phyloP scores from a whole-genome alignment of 148 eudicot species.

The Euryodendron excelsum region DNA sequence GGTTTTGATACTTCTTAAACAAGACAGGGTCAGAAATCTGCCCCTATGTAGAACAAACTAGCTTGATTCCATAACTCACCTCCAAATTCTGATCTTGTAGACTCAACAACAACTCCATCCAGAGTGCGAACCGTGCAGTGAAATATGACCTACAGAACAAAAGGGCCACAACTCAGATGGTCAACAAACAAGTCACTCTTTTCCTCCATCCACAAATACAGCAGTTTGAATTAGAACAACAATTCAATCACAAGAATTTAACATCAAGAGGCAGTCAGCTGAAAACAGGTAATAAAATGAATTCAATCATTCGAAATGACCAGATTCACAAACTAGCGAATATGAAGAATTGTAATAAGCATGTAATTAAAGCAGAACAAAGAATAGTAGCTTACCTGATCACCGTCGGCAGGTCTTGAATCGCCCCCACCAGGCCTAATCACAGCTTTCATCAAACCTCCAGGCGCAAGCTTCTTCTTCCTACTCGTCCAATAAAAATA shows the following conservation, averaged over 20 bases:
- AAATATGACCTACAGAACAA: slow-evolving; percentile 49
- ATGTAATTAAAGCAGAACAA: too few species aligned
- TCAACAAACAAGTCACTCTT: not conserved
- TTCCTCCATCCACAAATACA: not conserved
- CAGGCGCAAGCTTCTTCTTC: slow-evolving; percentile 77
- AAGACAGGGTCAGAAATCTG: not conserved
- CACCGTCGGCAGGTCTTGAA: slow-evolving; percentile 71
- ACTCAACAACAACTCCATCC: slow-evolving; percentile 76
- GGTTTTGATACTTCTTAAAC: not conserved
- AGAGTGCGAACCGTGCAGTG: slow-evolving; percentile 86
- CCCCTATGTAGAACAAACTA: not conserved
- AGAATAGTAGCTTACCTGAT: slow-evolving; percentile 59
- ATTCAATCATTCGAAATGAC: too few species aligned
- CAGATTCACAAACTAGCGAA: too few species aligned
- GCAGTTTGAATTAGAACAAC: not conserved
- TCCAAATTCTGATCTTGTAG: slow-evolving; percentile 70
- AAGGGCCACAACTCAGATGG: not conserved
- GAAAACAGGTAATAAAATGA: not conserved
- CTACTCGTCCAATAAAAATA: slow-evolving; percentile 30
- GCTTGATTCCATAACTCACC: slow-evolving; percentile 35
- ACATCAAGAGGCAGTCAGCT: not conserved
- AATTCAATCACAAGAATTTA: not conserved
- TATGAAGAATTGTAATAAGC: too few species aligned
- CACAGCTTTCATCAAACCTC: too few species aligned
- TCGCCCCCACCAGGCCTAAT: too few species aligned